phyloP scores from a whole-genome alignment of 2,329 filamentous ascomycete genomes.

The Calonectria naviculata region DNA sequence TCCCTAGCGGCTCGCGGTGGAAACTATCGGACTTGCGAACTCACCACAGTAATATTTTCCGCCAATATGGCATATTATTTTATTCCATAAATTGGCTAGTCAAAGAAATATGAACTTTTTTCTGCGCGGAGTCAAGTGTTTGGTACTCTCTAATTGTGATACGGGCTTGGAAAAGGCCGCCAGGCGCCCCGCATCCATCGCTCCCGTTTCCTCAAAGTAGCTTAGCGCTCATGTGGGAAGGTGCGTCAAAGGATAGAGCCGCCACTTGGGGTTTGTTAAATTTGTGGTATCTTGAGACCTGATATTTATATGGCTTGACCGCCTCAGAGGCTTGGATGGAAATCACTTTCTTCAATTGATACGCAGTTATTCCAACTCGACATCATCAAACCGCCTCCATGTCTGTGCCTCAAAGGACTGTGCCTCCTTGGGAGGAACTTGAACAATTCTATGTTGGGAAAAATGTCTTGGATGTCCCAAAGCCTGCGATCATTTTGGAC shows the following conservation, averaged over 20 bases:
- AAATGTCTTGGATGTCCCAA: constrained; percentile 52
- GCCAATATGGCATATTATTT: too few species aligned
- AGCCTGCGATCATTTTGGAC: constrained; percentile 68
- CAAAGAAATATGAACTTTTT: too few species aligned
- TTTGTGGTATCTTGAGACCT: neutral
- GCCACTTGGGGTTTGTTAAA: too few species aligned
- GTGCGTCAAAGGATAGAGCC: neutral
- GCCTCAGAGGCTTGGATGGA: neutral
- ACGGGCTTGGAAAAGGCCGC: too few species aligned
- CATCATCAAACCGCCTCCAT: constrained; percentile 18
- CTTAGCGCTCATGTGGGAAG: neutral
- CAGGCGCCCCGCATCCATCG: neutral
- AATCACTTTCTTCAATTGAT: too few species aligned
- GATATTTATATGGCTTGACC: neutral
- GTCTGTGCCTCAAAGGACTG: constrained; percentile 33
- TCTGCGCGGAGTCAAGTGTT: too few species aligned
- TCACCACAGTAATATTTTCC: too few species aligned
- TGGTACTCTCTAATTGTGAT: too few species aligned
- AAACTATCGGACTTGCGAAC: too few species aligned
- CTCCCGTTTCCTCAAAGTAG: neutral
- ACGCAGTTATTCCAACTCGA: too few species aligned
- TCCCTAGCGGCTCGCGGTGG: too few species aligned
- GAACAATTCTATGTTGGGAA: constrained; percentile 41
- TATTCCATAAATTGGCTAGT: too few species aligned
- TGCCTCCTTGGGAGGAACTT: constrained; percentile 25